Conservation (phyloP, 1,284 basidiomycete genomes). For the Puccinia novopanici region DNA sequence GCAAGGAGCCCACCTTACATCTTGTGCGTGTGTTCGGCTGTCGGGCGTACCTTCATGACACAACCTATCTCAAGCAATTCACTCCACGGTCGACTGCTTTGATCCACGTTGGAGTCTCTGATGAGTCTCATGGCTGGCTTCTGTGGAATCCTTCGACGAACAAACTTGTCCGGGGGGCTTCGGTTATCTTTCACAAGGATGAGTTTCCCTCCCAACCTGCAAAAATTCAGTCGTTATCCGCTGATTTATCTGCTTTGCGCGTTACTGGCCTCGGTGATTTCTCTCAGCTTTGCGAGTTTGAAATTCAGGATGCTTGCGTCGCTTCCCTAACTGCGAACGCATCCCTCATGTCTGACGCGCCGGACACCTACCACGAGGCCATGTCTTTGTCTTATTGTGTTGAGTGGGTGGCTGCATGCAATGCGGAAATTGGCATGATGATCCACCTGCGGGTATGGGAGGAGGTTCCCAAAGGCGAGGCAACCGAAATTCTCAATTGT, state of each 20-base stretch:
- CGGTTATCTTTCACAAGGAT: too few species aligned
- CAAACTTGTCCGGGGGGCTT: not conserved
- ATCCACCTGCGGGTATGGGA: not conserved
- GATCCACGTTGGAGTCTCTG: not conserved
- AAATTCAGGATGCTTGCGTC: not conserved
- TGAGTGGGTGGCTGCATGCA: not conserved
- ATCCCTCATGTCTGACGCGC: not conserved
- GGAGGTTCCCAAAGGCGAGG: not conserved
- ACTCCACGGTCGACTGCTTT: not conserved
- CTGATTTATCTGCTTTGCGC: not conserved
- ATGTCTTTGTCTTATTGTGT: not conserved
- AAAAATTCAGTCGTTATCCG: not conserved
- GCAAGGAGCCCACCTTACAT: too few species aligned
- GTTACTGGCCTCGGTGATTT: not conserved
- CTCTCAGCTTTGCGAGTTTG: not conserved
- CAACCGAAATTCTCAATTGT: not conserved
- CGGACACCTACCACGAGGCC: not conserved
- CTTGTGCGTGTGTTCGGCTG: too few species aligned
- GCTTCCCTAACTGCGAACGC: not conserved
- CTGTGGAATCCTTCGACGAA: conserved; percentile 2
- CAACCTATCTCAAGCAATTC: too few species aligned
- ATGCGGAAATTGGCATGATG: too few species aligned
- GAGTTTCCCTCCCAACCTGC: not conserved
- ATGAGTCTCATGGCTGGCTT: not conserved
- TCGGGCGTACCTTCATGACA: not conserved